phyloP scores from a whole-genome alignment of 2,329 filamentous ascomycete species.

The Rutstroemia sp. region DNA sequence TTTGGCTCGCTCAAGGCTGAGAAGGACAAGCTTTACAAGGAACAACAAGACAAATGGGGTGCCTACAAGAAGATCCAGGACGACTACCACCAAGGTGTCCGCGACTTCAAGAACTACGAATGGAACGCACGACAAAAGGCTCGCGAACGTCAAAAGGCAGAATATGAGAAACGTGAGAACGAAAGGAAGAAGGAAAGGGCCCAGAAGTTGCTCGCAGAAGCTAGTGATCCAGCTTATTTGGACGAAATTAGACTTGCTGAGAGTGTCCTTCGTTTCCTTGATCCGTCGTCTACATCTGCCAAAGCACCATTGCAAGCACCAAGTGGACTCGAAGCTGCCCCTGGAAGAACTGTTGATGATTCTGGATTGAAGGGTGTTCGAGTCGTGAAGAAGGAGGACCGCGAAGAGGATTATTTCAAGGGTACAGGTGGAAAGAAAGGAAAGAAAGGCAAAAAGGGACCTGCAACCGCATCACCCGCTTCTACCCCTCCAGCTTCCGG shows the following conservation, averaged over 20 bases:
- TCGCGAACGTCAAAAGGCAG: constrained; percentile 71
- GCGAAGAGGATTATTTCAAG: constrained; percentile 79
- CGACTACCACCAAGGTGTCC: constrained; percentile 72
- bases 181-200: constrained; percentile 71
- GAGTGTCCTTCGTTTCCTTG: constrained; percentile 83
- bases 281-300: constrained; percentile 58
- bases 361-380: constrained; percentile 78
- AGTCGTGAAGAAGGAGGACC: constrained; percentile 82
- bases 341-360: constrained; percentile 77
- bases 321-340: constrained; percentile 70
- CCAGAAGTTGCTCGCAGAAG: constrained; percentile 70
- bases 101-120: constrained; percentile 78
- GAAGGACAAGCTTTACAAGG: constrained; percentile 71
- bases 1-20: constrained; percentile 79
- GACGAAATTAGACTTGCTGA: constrained; percentile 89
- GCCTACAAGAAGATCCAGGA: constrained; percentile 85
- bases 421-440: constrained; percentile 72
- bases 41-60: constrained; percentile 80
- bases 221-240: constrained; percentile 78
- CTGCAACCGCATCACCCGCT: constrained; percentile 37
- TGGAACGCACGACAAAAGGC: constrained; percentile 70
- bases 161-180: constrained; percentile 66
- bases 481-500: constrained; percentile 36
- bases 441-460: constrained; percentile 77
- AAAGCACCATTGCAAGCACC: constrained; percentile 62